Evolutionary conservation across 768 basidiomycete species (phyloP).

Genomic region (Lepiota venenata): DNA sequence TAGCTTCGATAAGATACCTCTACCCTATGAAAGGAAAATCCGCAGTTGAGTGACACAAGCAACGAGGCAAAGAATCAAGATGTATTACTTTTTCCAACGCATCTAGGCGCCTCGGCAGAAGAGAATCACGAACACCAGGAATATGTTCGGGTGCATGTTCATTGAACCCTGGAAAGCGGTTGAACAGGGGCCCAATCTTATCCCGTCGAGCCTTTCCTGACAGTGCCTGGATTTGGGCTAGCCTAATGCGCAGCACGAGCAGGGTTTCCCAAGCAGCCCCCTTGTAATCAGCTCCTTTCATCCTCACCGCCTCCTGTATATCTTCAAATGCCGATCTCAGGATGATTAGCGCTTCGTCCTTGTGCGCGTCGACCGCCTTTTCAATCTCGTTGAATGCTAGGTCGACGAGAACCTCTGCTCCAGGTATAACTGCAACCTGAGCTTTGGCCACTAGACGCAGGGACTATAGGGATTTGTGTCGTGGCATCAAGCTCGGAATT

Average conservation of each 20-base stretch:
- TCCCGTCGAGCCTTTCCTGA: not conserved
- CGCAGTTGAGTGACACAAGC: not conserved
- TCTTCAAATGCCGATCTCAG: constrained; percentile 33
- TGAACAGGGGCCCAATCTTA: constrained; percentile 5
- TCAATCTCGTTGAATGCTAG: constrained; percentile 39
- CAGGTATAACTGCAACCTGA: constrained; percentile 37
- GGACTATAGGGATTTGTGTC: constrained; percentile 28
- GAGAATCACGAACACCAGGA: not conserved
- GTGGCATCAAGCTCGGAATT: constrained; percentile 11
- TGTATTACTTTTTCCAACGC: constrained; percentile 6
- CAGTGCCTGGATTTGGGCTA: not conserved
- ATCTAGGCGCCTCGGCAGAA: not conserved
- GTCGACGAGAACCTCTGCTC: constrained; percentile 35
- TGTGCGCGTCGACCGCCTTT: constrained; percentile 31
- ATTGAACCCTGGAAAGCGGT: not conserved
- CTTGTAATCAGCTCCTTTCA: not conserved
- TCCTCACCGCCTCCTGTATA: constrained; percentile 21
- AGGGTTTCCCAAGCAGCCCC: constrained; percentile 3
- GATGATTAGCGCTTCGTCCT: constrained; percentile 36
- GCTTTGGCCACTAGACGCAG: constrained; percentile 38
- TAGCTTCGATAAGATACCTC: not conserved
- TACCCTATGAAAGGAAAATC: not conserved
- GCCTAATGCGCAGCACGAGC: constrained; percentile 1
- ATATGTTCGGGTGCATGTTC: not conserved
- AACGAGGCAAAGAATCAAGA: constrained; percentile 1